Evolutionary conservation across 2,329 filamentous ascomycete species (phyloP).

Genomic region (Clonostachys chloroleuca): DNA sequence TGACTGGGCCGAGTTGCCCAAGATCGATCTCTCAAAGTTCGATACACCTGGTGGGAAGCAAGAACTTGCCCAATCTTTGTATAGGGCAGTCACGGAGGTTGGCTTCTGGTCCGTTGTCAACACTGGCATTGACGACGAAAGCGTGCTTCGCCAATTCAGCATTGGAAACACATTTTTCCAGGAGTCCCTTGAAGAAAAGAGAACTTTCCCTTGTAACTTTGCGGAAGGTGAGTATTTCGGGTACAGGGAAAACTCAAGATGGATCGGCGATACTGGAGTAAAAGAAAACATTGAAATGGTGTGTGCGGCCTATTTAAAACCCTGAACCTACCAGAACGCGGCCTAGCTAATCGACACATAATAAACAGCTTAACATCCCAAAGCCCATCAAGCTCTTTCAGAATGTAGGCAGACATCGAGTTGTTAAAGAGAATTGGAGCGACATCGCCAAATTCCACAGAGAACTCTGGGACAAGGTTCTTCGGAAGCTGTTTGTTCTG

Average conservation of each 20-base stretch:
- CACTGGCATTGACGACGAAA: slow-evolving; percentile 44
- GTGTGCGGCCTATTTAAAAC: neutral
- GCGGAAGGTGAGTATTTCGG: slow-evolving; percentile 43
- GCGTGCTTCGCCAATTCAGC: slow-evolving; percentile 48
- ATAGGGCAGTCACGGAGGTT: slow-evolving; percentile 35
- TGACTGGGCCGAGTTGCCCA: slow-evolving; percentile 47
- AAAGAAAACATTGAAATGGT: neutral
- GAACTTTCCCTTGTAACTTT: slow-evolving; percentile 36
- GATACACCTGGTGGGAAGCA: slow-evolving; percentile 44
- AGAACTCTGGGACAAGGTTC: slow-evolving; percentile 17
- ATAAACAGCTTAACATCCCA: slow-evolving; percentile 49
- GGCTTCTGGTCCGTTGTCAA: slow-evolving; percentile 53
- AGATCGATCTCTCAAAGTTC: slow-evolving; percentile 44
- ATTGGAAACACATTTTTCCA: slow-evolving; percentile 47
- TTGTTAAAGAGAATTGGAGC: slow-evolving; percentile 27
- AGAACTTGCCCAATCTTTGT: slow-evolving; percentile 42
- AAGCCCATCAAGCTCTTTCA: slow-evolving; percentile 39
- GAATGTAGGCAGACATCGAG: slow-evolving; percentile 26
- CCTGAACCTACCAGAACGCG: neutral
- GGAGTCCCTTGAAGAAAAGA: slow-evolving; percentile 37
- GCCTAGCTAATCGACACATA: slow-evolving; percentile 2
- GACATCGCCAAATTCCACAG: slow-evolving; percentile 46
- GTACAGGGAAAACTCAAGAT: slow-evolving; percentile 18
- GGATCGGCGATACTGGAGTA: neutral
- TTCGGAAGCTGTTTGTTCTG: slow-evolving; percentile 14